phyloP scores from a whole-genome alignment of 192 early-diverging fungal species.

The Paraglomus brasilianum region DNA sequence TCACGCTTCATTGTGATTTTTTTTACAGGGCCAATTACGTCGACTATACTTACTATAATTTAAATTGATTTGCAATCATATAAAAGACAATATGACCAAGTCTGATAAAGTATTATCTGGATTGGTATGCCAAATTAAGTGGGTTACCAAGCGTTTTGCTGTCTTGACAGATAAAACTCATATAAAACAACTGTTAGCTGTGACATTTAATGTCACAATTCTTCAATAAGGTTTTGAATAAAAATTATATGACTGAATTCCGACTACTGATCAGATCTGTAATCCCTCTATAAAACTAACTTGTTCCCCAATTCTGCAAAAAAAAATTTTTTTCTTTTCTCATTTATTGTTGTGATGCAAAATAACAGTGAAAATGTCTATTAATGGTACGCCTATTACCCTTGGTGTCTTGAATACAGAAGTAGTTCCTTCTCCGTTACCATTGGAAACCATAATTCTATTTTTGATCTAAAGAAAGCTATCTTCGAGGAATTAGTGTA shows the following conservation, averaged over 20 bases:
- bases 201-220: no score
- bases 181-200: no score
- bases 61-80: conserved; percentile 14
- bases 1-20: not conserved
- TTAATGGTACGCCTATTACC: conserved; percentile 7
- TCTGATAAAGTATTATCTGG: conserved; percentile 12
- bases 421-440: conserved; percentile 12
- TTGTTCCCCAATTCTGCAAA: conserved; percentile 10
- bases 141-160: no score
- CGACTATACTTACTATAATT: not conserved
- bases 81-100: not conserved
- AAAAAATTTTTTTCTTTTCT: conserved; percentile 3
- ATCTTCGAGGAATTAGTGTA: conserved; percentile 18
- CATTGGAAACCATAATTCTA: not conserved
- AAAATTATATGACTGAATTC: no score
- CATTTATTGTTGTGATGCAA: not conserved
- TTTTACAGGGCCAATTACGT: not conserved
- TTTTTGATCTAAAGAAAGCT: conserved; percentile 20
- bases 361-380: conserved; percentile 8
- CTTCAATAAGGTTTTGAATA: no score
- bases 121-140: conserved; percentile 4
- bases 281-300: not conserved
- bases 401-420: conserved; percentile 20
- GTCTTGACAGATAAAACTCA: conserved; percentile 19
- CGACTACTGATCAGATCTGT: no score